phyloP scores from a whole-genome alignment of 345 rosid genomes.

The Lumnitzera racemosa region DNA sequence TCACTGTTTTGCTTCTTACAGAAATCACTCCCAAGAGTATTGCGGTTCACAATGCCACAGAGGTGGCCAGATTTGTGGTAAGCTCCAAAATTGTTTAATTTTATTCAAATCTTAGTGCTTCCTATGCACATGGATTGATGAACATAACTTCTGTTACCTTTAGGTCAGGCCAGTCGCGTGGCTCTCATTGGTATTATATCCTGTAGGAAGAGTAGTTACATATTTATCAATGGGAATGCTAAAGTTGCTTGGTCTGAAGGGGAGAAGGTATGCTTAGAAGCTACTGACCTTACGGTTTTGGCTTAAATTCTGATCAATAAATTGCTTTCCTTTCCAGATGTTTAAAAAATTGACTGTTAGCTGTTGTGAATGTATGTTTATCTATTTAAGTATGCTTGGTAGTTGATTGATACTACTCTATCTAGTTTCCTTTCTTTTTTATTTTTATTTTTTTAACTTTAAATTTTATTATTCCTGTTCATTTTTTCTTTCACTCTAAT shows the following conservation, averaged over 20 bases:
- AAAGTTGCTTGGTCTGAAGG: constrained; percentile 87
- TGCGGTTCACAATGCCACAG: constrained; percentile 93
- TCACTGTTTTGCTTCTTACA: constrained; percentile 83
- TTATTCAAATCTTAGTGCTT: constrained; percentile 5
- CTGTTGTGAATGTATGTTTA: too few relatives aligned
- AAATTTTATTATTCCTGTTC: too few relatives aligned
- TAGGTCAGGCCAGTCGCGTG: constrained; percentile 99
- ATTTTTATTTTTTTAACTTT: too few relatives aligned
- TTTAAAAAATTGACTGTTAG: too few relatives aligned
- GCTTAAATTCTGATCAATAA: too few relatives aligned
- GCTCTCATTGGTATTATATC: constrained; percentile 92
- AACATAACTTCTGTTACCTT: constrained; percentile 34
- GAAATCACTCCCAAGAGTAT: constrained; percentile 99
- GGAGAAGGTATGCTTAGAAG: constrained; percentile 59
- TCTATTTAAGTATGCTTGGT: too few relatives aligned
- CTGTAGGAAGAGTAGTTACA: constrained; percentile 93
- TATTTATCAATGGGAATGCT: constrained; percentile 96
- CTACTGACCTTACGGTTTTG: not conserved
- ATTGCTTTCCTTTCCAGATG: too few relatives aligned
- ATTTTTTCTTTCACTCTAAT: too few relatives aligned
- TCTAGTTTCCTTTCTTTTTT: too few relatives aligned
- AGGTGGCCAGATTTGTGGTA: constrained; percentile 96
- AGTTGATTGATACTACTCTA: too few relatives aligned
- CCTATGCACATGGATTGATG: constrained; percentile 12
- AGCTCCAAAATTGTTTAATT: constrained; percentile 18